Percentiles rank a stretch among this genome's conserved stretches.
These are phyloP conservation scores for Platanus orientalis DNA, from an alignment of 164 flowering plant species.

Conservation along the genomic window DNA sequence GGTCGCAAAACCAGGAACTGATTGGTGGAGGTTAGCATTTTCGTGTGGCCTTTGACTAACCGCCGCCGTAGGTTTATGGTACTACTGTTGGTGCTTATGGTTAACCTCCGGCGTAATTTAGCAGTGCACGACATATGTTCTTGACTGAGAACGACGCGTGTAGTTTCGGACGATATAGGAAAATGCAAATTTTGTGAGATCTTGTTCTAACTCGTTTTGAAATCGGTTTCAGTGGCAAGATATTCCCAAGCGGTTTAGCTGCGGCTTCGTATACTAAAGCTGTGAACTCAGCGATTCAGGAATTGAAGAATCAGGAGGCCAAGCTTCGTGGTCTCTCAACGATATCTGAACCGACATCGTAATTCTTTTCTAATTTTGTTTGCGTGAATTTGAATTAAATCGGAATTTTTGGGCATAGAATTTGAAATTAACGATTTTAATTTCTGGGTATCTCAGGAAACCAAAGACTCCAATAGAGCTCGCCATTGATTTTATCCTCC, in stretches of 20 bases:
- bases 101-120: constrained; percentile 14
- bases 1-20: no score
- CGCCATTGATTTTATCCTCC: constrained; percentile 92
- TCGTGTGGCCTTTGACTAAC: no score
- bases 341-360: constrained; percentile 35
- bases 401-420: no score
- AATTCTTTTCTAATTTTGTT: neutral
- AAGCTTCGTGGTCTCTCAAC: constrained; percentile 16
- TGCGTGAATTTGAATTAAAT: no score
- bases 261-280: constrained; percentile 81
- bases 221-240: constrained; percentile 58
- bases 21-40: no score
- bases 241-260: constrained; percentile 76
- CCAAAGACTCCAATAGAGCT: constrained; percentile 88
- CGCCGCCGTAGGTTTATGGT: constrained; percentile 4
- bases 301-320: constrained; percentile 42
- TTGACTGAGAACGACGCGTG: neutral
- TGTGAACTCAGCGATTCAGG: constrained; percentile 72
- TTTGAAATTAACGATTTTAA: neutral
- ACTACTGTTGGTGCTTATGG: neutral
- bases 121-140: neutral
- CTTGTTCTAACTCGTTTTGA: constrained; percentile 1
- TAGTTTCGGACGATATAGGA: neutral
- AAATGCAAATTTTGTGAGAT: neutral
- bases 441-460: constrained; percentile 36